phyloP scores from a whole-genome alignment of 257 asterid genomes.

The Schizonepeta tenuifolia region DNA sequence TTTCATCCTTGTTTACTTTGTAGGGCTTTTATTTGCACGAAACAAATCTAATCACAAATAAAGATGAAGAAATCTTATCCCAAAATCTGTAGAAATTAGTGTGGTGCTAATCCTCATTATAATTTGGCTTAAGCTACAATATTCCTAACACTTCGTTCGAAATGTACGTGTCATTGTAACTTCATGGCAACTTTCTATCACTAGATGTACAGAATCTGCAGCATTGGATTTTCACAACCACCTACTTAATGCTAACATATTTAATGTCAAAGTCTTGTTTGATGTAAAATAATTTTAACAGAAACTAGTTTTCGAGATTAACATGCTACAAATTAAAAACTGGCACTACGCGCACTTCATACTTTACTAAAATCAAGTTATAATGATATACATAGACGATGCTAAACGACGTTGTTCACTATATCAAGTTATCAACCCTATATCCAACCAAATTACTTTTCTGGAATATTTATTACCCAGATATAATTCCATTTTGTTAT shows the following conservation, averaged over 20 bases:
- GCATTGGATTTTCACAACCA: conserved; percentile 31
- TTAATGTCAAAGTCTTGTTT: conserved; percentile 33
- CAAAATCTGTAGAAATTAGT: conserved; percentile 27
- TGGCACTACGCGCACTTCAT: too few species aligned
- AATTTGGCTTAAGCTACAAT: conserved; percentile 16
- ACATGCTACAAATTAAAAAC: background rate
- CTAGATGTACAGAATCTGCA: conserved; percentile 24
- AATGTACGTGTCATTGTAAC: conserved; percentile 6
- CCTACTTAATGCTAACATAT: conserved; percentile 26
- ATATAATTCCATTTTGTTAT: background rate
- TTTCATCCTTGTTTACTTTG: background rate
- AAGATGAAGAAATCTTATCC: conserved; percentile 28
- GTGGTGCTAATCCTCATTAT: conserved; percentile 26
- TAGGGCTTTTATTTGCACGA: background rate
- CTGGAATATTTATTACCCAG: background rate
- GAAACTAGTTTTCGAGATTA: background rate
- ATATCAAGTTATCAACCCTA: too few species aligned
- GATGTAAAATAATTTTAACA: background rate
- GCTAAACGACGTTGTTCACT: too few species aligned
- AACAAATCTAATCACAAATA: background rate
- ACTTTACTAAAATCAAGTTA: too few species aligned
- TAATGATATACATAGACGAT: too few species aligned
- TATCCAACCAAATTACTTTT: too few species aligned
- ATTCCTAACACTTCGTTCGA: background rate
- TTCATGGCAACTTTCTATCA: conserved; percentile 25